phyloP scores from a whole-genome alignment of 768 basidiomycete genomes.

The Serendipita sp. region DNA sequence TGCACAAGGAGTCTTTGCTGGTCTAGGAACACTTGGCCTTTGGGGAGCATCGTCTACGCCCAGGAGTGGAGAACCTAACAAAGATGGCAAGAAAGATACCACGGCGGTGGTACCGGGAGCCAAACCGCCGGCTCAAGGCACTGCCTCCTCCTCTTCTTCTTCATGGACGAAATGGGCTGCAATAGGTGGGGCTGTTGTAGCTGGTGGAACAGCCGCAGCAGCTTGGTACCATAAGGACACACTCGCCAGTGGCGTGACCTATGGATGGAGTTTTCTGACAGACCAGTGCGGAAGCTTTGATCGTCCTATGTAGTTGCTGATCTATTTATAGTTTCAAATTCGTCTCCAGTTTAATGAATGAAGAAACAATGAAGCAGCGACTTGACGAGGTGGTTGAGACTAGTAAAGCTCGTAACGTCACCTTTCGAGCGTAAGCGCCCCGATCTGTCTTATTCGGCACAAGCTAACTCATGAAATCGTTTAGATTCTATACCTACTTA shows the following conservation, averaged over 20 bases:
- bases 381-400: constrained; percentile 46
- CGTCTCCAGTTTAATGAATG: constrained; percentile 75
- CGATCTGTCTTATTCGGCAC: too few species aligned
- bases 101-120: too few species aligned
- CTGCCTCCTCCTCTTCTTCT: neutral
- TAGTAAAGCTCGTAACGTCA: constrained; percentile 43
- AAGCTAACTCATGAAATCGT: neutral
- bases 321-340: constrained; percentile 41
- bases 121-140: neutral
- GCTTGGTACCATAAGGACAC: constrained; percentile 63
- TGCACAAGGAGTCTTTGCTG: constrained; percentile 45
- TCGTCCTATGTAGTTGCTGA: neutral
- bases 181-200: constrained; percentile 52
- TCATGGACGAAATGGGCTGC: constrained; percentile 52
- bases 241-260: neutral
- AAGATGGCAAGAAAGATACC: neutral
- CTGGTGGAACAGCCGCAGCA: constrained; percentile 70
- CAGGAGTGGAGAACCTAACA: constrained; percentile 37
- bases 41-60: constrained; percentile 4
- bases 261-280: constrained; percentile 53
- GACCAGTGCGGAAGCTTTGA: constrained; percentile 34
- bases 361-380: constrained; percentile 40
- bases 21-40: neutral
- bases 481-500: constrained; percentile 65
- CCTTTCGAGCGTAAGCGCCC: constrained; percentile 53